Base-by-base conservation (phyloP, 2,329 filamentous ascomycete genomes). In the Colletotrichum australisinense region DNA sequence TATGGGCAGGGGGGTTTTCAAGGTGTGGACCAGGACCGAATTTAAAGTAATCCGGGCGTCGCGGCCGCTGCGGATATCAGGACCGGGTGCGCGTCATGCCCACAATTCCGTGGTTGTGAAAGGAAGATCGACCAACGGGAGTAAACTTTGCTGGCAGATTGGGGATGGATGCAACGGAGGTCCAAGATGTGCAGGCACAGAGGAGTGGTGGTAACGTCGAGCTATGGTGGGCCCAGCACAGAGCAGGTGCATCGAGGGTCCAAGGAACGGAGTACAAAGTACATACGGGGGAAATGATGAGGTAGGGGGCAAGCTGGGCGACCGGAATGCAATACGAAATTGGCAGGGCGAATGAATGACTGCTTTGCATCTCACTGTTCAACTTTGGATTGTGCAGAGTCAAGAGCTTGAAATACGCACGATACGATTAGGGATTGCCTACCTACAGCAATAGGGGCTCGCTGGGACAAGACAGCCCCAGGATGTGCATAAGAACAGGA, bases 21-120 rank as follows among this genome's bases (percentile, higher is more conserved):
- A 22, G 42, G 12, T 52, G 60, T 63, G 42, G 60, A 63, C 30
- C n/a, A 35, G 49, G 46, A 56, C 56, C 53, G 35, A 65, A 42
- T 58, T 70, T 42, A 65, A 62, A 70, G 67, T 60, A 73, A 62
- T 52, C 32, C 46, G n/a, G 58, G 58, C 70, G 69, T 72, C 69
- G 58, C 58, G 64, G 69, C 35, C 58, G 32, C 68, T 56, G 46
- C 69, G 53, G 69, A 72, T 63, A 56, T 63, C 57, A 68, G 58
- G 42, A 59, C 65, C 59, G 65, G 65, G 55, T 53, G 69, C 53
- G 59, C 53, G 70, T 73, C 67, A 73, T 65, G 55, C 60, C 70
- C 67, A 38, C 67, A 28, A 49, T 56, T 65, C 30, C 35, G 26
- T 38, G n/a, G 35, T 66, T 52, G 60, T 49, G 59, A 49, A 49